Percentiles rank a stretch among this genome's conserved stretches.
Conservation (phyloP, 306 rosid species). For the Cucurbita moschata region DNA sequence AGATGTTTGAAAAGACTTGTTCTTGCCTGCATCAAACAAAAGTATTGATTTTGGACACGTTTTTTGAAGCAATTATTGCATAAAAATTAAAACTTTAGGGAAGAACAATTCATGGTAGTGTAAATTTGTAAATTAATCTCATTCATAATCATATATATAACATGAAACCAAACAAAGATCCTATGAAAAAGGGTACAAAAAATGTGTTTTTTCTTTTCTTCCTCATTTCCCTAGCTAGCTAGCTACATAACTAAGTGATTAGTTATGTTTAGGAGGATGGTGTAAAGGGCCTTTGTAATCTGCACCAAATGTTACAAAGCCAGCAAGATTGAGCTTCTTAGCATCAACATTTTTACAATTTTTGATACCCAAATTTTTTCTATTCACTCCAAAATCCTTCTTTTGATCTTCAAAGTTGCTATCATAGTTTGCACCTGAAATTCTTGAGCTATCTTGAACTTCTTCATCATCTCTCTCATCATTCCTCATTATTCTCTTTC, state of each 20-base stretch:
- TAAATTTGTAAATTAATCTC: neutral
- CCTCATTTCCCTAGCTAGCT: neutral
- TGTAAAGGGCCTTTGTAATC: conserved; percentile 10
- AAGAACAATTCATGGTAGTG: neutral
- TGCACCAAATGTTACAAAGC: conserved; percentile 9
- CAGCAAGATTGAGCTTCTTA: neutral
- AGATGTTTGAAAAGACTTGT: conserved; percentile 5
- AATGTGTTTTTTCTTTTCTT: neutral
- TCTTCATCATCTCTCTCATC: neutral
- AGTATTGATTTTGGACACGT: neutral
- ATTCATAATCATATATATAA: neutral
- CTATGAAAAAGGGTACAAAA: conserved; percentile 1
- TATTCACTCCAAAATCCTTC: neutral
- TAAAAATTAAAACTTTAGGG: neutral
- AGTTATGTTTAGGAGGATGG: conserved; percentile 11
- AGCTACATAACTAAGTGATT: neutral
- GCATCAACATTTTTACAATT: neutral
- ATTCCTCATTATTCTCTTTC: neutral
- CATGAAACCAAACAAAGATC: neutral
- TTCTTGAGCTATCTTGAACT: neutral
- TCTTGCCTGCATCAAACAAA: conserved; percentile 6
- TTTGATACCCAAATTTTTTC: neutral
- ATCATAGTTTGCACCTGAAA: conserved; percentile 14
- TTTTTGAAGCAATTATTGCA: neutral
- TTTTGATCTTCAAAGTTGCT: conserved; percentile 11